Evolutionary conservation across 2,329 filamentous ascomycete genomes (phyloP), one percentile per base, ranked within the genome.

Genomic region (Ceratocystis variospora): DNA sequence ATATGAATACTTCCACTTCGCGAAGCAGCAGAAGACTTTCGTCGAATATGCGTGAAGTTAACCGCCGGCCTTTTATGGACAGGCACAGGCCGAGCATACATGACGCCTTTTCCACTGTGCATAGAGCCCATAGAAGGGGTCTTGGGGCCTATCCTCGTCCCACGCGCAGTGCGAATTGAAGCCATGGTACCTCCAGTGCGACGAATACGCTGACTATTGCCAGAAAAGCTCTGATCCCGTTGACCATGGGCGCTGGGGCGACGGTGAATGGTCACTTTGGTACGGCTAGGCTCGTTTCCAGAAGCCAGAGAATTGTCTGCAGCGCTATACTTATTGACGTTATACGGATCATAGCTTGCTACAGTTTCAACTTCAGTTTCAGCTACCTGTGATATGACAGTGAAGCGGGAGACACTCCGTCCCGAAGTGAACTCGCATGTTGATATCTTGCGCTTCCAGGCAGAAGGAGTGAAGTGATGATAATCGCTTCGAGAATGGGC

Each of bases 401-500:
- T 87, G 71, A 87, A 87, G 19, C 80, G 79, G 3, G 84, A 87
- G 46, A 82, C 77, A 57, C 80, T 81, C 63, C 82, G 77, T 28
- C 79, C 79, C 63, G 80, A 77, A 1, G 77, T 77, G 71, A 87
- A 87, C 69, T 86, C 78, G 68, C 83, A 80, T 0, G 84, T 87
- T 0, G 84, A 85, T 62, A 84, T 79, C 59, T 83, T 81, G 71
- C 82, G 85, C 69, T 80, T 81, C 78, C 83, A 83, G 33, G 78
- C 76, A 0, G 77, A 75, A 10, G 84, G 83, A 66, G 80, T 80
- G 46, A 89, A 82, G 72, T 95, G 90, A 72, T 96, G 93, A 71
- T 95, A 94, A 72, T 97, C 93, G 75, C 91, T 96, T 66, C 87
- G 83, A 0, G 93, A 96, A 73, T 94, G 88, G n/a, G 84, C 84